Evolutionary conservation across 2,329 filamentous ascomycete species (phyloP).

Genomic region (Parastagonospora avenae): DNA sequence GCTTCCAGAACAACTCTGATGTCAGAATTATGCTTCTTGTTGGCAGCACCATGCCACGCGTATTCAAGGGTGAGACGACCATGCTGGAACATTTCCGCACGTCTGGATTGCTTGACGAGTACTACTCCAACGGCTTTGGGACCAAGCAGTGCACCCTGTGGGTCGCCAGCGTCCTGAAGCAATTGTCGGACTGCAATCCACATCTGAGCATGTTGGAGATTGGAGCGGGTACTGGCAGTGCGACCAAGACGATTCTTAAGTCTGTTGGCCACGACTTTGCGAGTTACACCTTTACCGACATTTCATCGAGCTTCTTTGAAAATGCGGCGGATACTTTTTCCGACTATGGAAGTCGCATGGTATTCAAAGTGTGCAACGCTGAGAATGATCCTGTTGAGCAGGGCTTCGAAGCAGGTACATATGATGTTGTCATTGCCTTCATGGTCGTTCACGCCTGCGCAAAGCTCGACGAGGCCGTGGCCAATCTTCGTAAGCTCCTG

Average conservation of each 20-base stretch:
- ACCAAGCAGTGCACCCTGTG: background rate
- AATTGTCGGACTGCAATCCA: constrained; percentile 3
- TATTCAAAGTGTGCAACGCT: constrained; percentile 14
- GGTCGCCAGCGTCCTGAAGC: constrained; percentile 8
- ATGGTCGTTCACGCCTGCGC: constrained; percentile 29
- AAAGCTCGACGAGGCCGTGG: constrained; percentile 14
- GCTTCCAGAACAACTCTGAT: too few relatives aligned
- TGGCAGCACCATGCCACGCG: too few relatives aligned
- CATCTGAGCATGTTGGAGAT: constrained; percentile 13
- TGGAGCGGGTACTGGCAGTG: constrained; percentile 11
- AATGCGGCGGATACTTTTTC: background rate
- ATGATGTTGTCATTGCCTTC: constrained; percentile 39
- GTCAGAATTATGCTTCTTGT: too few relatives aligned
- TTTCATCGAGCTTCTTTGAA: constrained; percentile 11
- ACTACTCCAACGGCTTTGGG: background rate
- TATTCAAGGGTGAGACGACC: too few relatives aligned
- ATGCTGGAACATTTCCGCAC: too few relatives aligned
- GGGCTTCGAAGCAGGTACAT: constrained; percentile 12
- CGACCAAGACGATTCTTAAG: background rate
- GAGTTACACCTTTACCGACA: constrained; percentile 14
- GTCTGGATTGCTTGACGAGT: too few relatives aligned
- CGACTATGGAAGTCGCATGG: background rate
- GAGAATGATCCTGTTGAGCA: constrained; percentile 13
- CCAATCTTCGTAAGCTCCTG: constrained; percentile 24
- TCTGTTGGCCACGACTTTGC: background rate